These are phyloP conservation scores for Fusarium veterinarium DNA, from an alignment of 2,329 filamentous ascomycete genomes.

Conservation along the genomic window DNA sequence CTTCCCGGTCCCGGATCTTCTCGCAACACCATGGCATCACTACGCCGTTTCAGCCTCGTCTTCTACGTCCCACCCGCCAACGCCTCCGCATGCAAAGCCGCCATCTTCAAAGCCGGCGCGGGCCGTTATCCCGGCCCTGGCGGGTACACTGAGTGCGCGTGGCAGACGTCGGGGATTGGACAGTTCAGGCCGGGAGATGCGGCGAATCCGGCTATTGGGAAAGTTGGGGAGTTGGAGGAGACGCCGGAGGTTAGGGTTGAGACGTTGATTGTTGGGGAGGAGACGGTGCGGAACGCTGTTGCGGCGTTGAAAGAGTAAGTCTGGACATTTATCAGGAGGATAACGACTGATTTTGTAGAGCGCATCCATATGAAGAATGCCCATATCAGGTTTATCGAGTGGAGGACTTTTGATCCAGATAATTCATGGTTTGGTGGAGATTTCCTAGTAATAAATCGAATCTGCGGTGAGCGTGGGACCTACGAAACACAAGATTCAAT, in stretches of 20 bases:
- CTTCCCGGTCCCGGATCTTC: slow-evolving; percentile 20
- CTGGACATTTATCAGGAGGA: accelerated
- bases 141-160: slow-evolving; percentile 68
- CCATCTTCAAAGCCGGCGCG: slow-evolving; percentile 69
- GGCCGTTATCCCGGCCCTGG: slow-evolving; percentile 62
- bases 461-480: not conserved
- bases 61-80: slow-evolving; percentile 61
- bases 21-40: slow-evolving; percentile 27
- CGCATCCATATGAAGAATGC: slow-evolving; percentile 45
- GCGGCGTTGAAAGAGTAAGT: slow-evolving; percentile 72
- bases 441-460: not conserved
- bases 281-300: slow-evolving; percentile 67
- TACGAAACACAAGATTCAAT: not conserved
- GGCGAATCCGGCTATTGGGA: slow-evolving; percentile 73
- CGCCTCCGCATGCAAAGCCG: slow-evolving; percentile 63
- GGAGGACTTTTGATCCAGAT: slow-evolving; percentile 36
- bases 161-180: slow-evolving; percentile 64
- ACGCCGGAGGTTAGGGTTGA: slow-evolving; percentile 72
- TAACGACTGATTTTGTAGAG: slow-evolving; percentile 36
- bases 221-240: slow-evolving; percentile 66
- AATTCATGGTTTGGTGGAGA: not conserved
- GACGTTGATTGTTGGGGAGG: slow-evolving; percentile 69
- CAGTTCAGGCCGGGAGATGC: slow-evolving; percentile 73
- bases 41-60: slow-evolving; percentile 53
- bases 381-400: slow-evolving; percentile 41